Evolutionary conservation across 495 filamentous ascomycete species (phyloP).

Genomic region (Monascus purpureus): DNA sequence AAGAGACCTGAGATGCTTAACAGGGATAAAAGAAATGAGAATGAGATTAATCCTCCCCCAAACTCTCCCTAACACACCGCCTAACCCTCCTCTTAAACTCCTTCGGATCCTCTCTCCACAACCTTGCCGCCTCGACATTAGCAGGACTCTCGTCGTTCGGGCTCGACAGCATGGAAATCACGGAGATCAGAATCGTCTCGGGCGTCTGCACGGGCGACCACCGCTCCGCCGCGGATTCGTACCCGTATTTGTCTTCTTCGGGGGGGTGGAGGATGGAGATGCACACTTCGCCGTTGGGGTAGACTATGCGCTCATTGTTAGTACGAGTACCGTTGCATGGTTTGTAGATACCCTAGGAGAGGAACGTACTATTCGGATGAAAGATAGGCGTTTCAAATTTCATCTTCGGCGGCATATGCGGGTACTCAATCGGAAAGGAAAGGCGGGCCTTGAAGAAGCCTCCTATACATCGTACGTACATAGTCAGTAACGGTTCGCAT

Average conservation of each 20-base stretch:
- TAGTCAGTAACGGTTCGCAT: too few relatives aligned
- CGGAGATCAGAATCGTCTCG: conserved; percentile 83
- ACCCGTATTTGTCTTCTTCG: conserved; percentile 91
- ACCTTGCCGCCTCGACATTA: conserved; percentile 78
- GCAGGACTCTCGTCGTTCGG: conserved; percentile 95
- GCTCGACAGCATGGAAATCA: conserved; percentile 83
- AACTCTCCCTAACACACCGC: conserved; percentile 68
- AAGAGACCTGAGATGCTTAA: too few relatives aligned
- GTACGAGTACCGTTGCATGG: too few relatives aligned
- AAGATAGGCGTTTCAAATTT: conserved; percentile 83
- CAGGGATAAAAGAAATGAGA: too few relatives aligned
- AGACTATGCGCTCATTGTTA: conserved; percentile 36
- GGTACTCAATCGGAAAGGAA: conserved; percentile 70
- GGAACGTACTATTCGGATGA: conserved; percentile 68
- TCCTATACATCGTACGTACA: conserved; percentile 34
- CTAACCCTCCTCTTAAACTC: conserved; percentile 68
- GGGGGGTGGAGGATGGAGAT: conserved; percentile 96
- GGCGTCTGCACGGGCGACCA: conserved; percentile 97
- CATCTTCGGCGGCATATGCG: conserved; percentile 79
- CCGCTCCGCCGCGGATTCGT: conserved; percentile 80
- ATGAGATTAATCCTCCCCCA: conserved; percentile 58
- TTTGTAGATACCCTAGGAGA: background rate
- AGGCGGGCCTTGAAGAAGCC: conserved; percentile 79
- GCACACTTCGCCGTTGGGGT: conserved; percentile 78
- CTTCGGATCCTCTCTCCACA: conserved; percentile 74